These are phyloP conservation scores for Zalerion maritima DNA, from an alignment of 495 filamentous ascomycete species.

Conservation along the genomic window DNA sequence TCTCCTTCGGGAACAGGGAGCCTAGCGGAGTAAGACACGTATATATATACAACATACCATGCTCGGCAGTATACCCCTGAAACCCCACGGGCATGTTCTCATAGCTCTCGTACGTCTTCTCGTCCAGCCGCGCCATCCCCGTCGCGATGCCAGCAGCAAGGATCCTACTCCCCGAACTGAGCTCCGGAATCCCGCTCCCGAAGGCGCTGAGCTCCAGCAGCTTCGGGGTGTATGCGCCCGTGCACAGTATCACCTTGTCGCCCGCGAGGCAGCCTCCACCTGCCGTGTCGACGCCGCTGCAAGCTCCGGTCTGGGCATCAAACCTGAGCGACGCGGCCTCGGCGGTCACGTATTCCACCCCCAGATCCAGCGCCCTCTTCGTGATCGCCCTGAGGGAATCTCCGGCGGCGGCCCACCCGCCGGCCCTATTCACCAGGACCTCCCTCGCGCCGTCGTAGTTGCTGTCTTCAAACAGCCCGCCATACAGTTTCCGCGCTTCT, in stretches of 20 bases:
- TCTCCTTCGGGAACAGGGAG: neutral
- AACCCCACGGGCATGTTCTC: slow-evolving; percentile 20
- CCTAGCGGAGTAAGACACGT: slow-evolving; percentile 4
- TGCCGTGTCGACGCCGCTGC: slow-evolving; percentile 30
- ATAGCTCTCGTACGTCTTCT: slow-evolving; percentile 13
- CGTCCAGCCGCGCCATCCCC: slow-evolving; percentile 23
- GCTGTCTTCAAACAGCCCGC: slow-evolving; percentile 36
- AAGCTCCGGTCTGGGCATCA: slow-evolving; percentile 20
- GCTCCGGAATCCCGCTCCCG: slow-evolving; percentile 21
- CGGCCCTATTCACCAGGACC: slow-evolving; percentile 32
- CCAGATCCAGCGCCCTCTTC: slow-evolving; percentile 28
- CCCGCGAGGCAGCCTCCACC: slow-evolving; percentile 28
- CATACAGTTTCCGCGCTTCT: slow-evolving; percentile 29
- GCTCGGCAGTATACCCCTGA: slow-evolving; percentile 13
- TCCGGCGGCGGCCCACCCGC: slow-evolving; percentile 50
- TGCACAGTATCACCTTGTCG: slow-evolving; percentile 35
- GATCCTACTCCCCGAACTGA: slow-evolving; percentile 38
- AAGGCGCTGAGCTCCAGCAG: slow-evolving; percentile 38
- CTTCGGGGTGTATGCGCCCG: slow-evolving; percentile 44
- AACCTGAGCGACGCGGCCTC: slow-evolving; percentile 32
- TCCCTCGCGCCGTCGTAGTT: slow-evolving; percentile 38
- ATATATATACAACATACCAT: slow-evolving; percentile 1
- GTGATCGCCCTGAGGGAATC: slow-evolving; percentile 33
- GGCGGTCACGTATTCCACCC: slow-evolving; percentile 36
- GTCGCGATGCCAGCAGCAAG: slow-evolving; percentile 40